These are phyloP conservation scores for Tulasnella sp. DNA, from an alignment of 768 basidiomycete species.

Conservation along the genomic window DNA sequence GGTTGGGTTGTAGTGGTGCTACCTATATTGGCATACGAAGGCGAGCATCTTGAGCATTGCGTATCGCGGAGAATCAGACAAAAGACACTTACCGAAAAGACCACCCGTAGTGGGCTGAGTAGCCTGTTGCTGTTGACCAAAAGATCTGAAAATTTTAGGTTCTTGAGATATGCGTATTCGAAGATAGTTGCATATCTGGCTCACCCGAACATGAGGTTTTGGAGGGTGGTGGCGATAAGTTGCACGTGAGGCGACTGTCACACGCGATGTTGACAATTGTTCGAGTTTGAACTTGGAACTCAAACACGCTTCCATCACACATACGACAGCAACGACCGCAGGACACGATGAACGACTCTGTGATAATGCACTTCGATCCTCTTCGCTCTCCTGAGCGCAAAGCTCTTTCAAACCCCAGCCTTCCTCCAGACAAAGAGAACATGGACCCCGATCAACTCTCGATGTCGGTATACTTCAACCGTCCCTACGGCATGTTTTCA, in stretches of 20 bases:
- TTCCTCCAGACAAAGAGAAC: conserved; percentile 6
- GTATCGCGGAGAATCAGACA: not conserved
- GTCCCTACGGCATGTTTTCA: conserved; percentile 2
- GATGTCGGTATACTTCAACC: conserved; percentile 8
- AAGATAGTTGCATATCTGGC: not conserved
- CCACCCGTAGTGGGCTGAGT: conserved; percentile 8
- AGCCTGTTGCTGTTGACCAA: conserved; percentile 10
- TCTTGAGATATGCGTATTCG: not conserved
- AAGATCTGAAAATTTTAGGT: not conserved
- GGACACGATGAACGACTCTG: conserved; percentile 5
- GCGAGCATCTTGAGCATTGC: not conserved
- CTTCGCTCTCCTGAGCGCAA: conserved; percentile 1
- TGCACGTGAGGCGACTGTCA: not conserved
- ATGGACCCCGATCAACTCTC: not conserved
- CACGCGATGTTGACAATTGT: not conserved
- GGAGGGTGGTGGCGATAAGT: not conserved
- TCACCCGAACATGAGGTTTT: conserved; percentile 8
- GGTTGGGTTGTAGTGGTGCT: not conserved
- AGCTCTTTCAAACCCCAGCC: not conserved
- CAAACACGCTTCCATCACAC: not conserved
- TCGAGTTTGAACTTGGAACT: not conserved
- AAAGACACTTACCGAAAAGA: conserved; percentile 1
- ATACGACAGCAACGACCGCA: not conserved
- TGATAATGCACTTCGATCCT: conserved; percentile 9
- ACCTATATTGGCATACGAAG: not conserved